phyloP scores from a whole-genome alignment of 2,329 filamentous ascomycete genomes.

The Nannizzia gypsea region DNA sequence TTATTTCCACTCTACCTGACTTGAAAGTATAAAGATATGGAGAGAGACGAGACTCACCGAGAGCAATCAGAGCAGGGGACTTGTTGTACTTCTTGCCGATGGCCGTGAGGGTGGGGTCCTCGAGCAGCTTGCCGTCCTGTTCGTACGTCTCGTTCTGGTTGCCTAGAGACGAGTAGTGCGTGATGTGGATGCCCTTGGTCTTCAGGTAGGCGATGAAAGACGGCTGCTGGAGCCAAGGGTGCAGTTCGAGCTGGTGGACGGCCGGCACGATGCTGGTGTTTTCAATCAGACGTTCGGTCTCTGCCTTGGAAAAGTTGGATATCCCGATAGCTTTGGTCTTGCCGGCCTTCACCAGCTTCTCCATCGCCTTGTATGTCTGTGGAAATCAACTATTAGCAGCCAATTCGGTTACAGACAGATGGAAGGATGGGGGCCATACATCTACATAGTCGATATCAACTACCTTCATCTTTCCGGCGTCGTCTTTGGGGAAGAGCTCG shows the following conservation, averaged over 20 bases:
- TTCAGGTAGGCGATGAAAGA: constrained; percentile 40
- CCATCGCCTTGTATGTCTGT: constrained; percentile 54
- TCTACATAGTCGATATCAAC: constrained; percentile 40
- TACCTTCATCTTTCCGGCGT: constrained; percentile 32
- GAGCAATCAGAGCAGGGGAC: constrained; percentile 39
- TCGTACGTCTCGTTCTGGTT: constrained; percentile 43
- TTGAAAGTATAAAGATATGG: not conserved
- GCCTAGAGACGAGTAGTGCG: constrained; percentile 45
- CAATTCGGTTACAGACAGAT: not conserved
- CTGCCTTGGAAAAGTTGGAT: constrained; percentile 15
- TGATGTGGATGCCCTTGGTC: constrained; percentile 41
- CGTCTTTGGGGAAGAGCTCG: constrained; percentile 36
- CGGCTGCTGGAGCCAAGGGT: constrained; percentile 43
- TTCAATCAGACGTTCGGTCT: constrained; percentile 13
- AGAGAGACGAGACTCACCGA: constrained; percentile 24
- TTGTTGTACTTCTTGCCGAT: constrained; percentile 44
- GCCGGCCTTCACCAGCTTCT: constrained; percentile 45
- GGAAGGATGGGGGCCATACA: constrained; percentile 20
- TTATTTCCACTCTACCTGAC: not conserved
- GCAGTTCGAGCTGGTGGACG: constrained; percentile 42
- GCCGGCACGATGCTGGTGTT: constrained; percentile 34
- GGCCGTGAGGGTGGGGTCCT: constrained; percentile 39
- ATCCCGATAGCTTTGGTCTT: constrained; percentile 58
- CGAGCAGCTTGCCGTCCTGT: constrained; percentile 36
- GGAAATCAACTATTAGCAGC: not conserved